Conservation (phyloP, 345 rosid genomes). For the Boechera retrofracta region DNA sequence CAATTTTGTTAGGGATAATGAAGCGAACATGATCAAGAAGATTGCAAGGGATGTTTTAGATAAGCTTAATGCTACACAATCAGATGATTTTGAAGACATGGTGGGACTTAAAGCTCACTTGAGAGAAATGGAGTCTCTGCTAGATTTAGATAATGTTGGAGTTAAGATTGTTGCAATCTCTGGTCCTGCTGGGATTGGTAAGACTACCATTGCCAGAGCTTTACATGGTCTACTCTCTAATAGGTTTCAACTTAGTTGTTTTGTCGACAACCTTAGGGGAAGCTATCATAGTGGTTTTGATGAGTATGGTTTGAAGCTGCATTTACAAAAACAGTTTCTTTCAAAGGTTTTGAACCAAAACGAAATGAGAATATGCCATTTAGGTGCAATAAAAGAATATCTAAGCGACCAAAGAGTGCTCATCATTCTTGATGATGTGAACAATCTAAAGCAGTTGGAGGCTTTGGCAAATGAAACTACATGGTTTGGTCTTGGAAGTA, state of each 20-base stretch:
- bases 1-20: neutral
- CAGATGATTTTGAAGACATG: constrained; percentile 9
- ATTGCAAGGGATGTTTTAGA: neutral
- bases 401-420: constrained; percentile 28
- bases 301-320: neutral
- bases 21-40: neutral
- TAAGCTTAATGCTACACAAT: neutral
- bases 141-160: neutral
- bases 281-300: neutral
- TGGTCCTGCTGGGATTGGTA: constrained; percentile 17
- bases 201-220: constrained; percentile 3
- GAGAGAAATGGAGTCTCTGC: neutral
- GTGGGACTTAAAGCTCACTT: constrained; percentile 11
- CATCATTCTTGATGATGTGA: constrained; percentile 39
- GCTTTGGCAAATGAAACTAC: neutral
- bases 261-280: neutral
- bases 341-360: neutral
- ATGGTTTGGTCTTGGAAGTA: constrained; percentile 28
- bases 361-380: neutral
- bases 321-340: constrained; percentile 27
- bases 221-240: neutral
- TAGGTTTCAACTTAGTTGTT: neutral
- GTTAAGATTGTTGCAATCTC: neutral
- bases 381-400: neutral
- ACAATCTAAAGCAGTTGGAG: neutral